phyloP scores from a whole-genome alignment of 1,284 basidiomycete genomes.

The Ceratobasidium sp. region DNA sequence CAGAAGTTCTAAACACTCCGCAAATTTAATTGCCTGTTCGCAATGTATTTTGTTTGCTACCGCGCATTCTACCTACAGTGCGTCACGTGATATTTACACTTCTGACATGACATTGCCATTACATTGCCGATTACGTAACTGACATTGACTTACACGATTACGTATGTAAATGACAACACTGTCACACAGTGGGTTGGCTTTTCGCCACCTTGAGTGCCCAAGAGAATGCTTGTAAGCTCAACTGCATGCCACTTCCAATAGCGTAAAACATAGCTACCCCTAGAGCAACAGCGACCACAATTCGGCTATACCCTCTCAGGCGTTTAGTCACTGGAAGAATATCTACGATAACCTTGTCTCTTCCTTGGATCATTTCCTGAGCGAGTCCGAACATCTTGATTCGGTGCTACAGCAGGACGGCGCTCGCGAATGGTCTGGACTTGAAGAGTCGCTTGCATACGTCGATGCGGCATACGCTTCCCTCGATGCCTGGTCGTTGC shows the following conservation, averaged over 20 bases:
- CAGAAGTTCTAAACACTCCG: not conserved
- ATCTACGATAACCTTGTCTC: not conserved
- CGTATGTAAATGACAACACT: constrained; percentile 28
- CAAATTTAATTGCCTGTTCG: not conserved
- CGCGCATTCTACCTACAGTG: too few species aligned
- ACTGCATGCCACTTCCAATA: not conserved
- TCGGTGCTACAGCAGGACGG: not conserved
- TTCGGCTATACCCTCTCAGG: not conserved
- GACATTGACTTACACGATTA: constrained; percentile 28
- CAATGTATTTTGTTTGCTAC: too few species aligned
- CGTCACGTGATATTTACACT: constrained; percentile 11
- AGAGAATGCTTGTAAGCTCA: not conserved
- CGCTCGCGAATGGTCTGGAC: not conserved
- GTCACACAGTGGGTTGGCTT: not conserved
- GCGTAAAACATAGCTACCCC: not conserved
- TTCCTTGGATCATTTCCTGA: not conserved
- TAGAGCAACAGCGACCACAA: not conserved
- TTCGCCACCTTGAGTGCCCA: not conserved
- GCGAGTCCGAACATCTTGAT: not conserved
- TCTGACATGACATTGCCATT: constrained; percentile 3
- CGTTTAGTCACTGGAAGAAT: constrained; percentile 2
- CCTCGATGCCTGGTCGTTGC: not conserved
- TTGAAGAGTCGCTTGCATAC: not conserved
- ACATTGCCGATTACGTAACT: constrained; percentile 25
- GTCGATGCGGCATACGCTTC: not conserved